Conservation (phyloP, 331 rosid genomes). For the Malus hybrid region DNA sequence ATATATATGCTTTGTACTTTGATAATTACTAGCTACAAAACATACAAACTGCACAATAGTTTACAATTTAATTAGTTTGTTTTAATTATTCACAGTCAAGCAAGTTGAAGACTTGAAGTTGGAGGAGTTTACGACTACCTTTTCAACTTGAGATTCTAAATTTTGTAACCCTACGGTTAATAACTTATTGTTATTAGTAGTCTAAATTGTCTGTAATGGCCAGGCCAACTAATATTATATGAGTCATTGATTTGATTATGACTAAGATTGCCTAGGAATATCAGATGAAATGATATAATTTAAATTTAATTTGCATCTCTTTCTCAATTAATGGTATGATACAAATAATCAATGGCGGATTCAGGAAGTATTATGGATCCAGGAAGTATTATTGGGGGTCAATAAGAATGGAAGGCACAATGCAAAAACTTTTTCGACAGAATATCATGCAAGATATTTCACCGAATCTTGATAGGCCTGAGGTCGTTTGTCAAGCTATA, state of each 20-base stretch:
- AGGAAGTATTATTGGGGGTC: too few relatives aligned
- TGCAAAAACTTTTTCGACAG: too few relatives aligned
- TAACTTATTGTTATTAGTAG: neutral
- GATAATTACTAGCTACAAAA: too few relatives aligned
- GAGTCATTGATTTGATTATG: too few relatives aligned
- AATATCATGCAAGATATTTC: too few relatives aligned
- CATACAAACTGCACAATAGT: too few relatives aligned
- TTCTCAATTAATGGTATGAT: neutral
- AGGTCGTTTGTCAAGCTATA: too few relatives aligned
- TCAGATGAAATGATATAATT: neutral
- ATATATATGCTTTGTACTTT: too few relatives aligned
- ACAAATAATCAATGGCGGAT: neutral
- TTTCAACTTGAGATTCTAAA: neutral
- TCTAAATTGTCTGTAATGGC: neutral
- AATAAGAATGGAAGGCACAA: too few relatives aligned
- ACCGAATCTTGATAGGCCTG: too few relatives aligned
- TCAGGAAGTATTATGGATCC: too few relatives aligned
- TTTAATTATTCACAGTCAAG: neutral
- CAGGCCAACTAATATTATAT: neutral
- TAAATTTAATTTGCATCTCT: neutral
- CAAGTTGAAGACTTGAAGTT: neutral
- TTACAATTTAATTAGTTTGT: too few relatives aligned
- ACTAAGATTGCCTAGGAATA: neutral
- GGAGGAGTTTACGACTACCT: neutral
- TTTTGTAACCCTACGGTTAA: neutral